phyloP scores from a whole-genome alignment of 306 rosid species.

The Vicia sativa region DNA sequence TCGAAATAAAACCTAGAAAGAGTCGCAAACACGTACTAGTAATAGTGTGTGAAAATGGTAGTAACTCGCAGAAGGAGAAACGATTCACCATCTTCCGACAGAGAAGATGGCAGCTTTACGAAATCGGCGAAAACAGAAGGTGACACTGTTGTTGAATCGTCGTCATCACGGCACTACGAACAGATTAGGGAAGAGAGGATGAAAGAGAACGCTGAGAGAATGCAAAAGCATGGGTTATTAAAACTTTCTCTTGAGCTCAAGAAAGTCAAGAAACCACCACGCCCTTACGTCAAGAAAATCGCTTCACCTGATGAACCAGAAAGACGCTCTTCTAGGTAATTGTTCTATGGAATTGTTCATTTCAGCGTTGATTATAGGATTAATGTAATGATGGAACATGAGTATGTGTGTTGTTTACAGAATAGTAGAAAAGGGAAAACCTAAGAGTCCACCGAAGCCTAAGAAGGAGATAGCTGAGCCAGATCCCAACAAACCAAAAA shows the following conservation, averaged over 20 bases:
- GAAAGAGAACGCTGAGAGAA: constrained; percentile 70
- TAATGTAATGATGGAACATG: too few relatives aligned
- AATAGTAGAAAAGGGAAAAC: too few relatives aligned
- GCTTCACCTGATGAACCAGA: background rate
- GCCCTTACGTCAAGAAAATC: background rate
- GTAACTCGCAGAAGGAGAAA: background rate
- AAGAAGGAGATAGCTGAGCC: too few relatives aligned
- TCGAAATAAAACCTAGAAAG: background rate
- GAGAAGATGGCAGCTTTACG: background rate
- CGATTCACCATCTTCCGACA: background rate
- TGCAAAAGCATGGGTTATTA: constrained; percentile 63
- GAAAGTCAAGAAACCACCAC: constrained; percentile 19
- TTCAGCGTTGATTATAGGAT: too few relatives aligned
- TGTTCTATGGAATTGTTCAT: too few relatives aligned
- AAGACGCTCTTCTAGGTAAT: constrained; percentile 82
- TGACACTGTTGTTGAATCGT: background rate
- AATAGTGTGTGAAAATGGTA: constrained; percentile 21
- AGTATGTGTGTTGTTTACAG: too few relatives aligned
- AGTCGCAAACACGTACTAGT: background rate
- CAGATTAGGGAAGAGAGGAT: constrained; percentile 63
- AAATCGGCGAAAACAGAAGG: constrained; percentile 3
- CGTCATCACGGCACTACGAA: constrained; percentile 46
- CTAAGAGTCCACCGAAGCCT: too few relatives aligned
- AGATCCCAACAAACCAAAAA: too few relatives aligned
- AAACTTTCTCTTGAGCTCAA: constrained; percentile 63